Evolutionary conservation across 768 basidiomycete species (phyloP).

Genomic region (Leccinum truebloodii): DNA sequence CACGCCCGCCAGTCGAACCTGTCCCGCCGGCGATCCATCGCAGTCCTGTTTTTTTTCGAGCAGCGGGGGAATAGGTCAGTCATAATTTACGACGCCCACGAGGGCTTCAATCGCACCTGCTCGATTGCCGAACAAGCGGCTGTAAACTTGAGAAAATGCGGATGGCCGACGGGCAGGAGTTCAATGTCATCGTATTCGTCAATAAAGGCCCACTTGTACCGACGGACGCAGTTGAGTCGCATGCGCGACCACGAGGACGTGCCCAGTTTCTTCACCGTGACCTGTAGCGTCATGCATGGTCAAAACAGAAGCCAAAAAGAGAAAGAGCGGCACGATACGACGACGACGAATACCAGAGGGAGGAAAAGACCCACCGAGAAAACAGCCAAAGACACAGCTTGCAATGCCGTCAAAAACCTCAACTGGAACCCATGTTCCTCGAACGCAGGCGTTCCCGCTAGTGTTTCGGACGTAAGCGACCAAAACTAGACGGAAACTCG

Average conservation of each 20-base stretch:
- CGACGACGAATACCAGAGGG: background rate
- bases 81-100: background rate
- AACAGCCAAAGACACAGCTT: constrained; percentile 52
- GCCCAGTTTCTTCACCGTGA: constrained; percentile 47
- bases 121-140: constrained; percentile 39
- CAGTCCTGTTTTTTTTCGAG: constrained; percentile 33
- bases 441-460: constrained; percentile 28
- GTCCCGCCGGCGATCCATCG: constrained; percentile 41
- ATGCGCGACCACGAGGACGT: constrained; percentile 48
- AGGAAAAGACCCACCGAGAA: constrained; percentile 47
- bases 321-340: background rate
- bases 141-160: constrained; percentile 54
- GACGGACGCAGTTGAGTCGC: constrained; percentile 57
- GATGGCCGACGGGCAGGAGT: constrained; percentile 49
- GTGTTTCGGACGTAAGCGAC: background rate
- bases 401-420: constrained; percentile 55
- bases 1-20: constrained; percentile 45
- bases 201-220: constrained; percentile 80
- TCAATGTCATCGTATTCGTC: constrained; percentile 56
- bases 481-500: background rate
- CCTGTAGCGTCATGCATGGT: constrained; percentile 32
- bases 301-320: background rate
- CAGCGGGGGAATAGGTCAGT: background rate
- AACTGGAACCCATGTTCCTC: constrained; percentile 52
- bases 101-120: constrained; percentile 30